Evolutionary conservation across 2,329 filamentous ascomycete species (phyloP), one percentile per base, ranked within the genome.

Genomic region (Arthroderma uncinatum): DNA sequence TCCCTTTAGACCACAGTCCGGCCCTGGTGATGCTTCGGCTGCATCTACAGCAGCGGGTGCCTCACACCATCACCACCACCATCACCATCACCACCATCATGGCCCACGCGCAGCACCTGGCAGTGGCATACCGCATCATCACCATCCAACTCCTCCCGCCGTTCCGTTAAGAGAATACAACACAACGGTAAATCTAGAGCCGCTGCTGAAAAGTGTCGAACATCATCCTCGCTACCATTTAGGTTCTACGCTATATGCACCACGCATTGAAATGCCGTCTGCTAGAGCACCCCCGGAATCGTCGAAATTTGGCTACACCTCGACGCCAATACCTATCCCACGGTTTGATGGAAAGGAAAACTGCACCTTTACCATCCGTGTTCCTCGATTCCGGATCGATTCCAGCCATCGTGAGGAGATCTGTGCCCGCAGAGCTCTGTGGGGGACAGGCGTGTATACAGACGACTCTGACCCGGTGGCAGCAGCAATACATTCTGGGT

Each of bases 401-500:
- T 71, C 82, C 0, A 73, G 78, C 6, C 82, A 87, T 23, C 81
- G 92, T 30, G 87, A 93, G 67, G 88, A 94, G 63, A 91, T 97
- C 54, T 94, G 90, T 9, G 75, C 82, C 6, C 82, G 89, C 34
- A 81, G 86, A 19, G 87, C 88, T 6, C 71, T 98, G 0, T 98
- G 92, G 91, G 93, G 93, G 0, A 93, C 89, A 0, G 91, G 94
- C 37, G 81, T 98, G 5, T 97, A 97, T 68, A 95, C 90, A 0
- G 93, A 98, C 64, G 93, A 98, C 71, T 95, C 90, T 0, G 93
- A 98, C 67, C 83, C 93, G 0, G 80, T 98, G 23, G 92, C 90
- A 0, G 91, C 92, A 1, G 92, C 91, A 59, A 92, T 98, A 48
- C 93, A 98, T 69, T 84, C 85, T 1, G 93, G 93, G 2, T 97